phyloP scores from a whole-genome alignment of 495 filamentous ascomycete species.

The Penicillium pulvis region DNA sequence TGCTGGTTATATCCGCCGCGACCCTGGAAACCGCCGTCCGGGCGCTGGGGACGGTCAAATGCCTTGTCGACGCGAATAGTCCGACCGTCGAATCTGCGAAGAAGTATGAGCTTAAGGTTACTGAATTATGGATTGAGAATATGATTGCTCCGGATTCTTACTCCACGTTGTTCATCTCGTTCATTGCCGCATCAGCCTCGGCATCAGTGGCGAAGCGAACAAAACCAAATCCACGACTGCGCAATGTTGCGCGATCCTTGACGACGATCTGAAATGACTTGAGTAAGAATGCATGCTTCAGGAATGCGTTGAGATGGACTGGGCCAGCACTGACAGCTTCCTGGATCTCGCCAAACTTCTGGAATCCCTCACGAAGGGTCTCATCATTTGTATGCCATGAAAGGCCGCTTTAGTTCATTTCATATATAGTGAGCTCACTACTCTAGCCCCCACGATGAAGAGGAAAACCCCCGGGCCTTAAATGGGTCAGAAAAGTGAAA shows the following conservation, averaged over 20 bases:
- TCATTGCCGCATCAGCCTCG: conserved; percentile 83
- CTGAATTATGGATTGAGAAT: background rate
- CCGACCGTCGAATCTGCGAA: conserved; percentile 86
- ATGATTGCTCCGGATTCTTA: conserved; percentile 44
- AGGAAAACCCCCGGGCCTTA: background rate
- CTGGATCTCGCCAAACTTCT: conserved; percentile 83
- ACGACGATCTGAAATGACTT: conserved; percentile 75
- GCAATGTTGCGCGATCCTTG: conserved; percentile 93
- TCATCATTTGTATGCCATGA: conserved; percentile 95
- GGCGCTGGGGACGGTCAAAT: conserved; percentile 64
- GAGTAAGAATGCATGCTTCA: conserved; percentile 6
- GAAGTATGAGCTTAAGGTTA: conserved; percentile 3
- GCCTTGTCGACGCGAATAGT: conserved; percentile 96
- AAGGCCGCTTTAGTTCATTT: conserved; percentile 67
- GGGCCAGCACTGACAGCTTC: conserved; percentile 74
- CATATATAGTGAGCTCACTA: conserved; percentile 7
- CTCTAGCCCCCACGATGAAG: background rate
- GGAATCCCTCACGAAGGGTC: conserved; percentile 81
- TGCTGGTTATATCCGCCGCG: conserved; percentile 47
- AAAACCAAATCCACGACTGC: conserved; percentile 97
- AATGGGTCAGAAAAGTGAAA: background rate
- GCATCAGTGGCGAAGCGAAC: conserved; percentile 80
- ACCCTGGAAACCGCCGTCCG: conserved; percentile 46
- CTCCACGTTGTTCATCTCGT: conserved; percentile 91
- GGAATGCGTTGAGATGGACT: background rate